Evolutionary conservation across 2,329 filamentous ascomycete species (phyloP).

Genomic region (Uncinocarpus reesii): DNA sequence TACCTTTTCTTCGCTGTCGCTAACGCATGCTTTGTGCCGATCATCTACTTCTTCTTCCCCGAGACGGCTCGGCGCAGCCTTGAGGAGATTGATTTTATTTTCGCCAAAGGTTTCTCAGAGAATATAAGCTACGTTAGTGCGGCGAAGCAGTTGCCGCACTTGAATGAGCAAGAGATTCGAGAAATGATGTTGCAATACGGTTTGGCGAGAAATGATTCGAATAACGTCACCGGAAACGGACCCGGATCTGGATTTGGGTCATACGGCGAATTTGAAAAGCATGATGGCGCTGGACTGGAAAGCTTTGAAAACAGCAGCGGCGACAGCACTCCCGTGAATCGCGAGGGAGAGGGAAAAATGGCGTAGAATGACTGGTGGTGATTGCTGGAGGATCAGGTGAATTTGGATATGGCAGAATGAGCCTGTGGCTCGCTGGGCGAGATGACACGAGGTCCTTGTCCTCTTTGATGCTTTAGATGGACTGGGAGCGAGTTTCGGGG

Average conservation of each 20-base stretch:
- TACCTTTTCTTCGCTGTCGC: conserved; percentile 34
- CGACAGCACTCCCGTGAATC: not conserved
- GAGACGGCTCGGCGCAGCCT: conserved; percentile 44
- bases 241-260: not conserved
- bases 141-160: conserved; percentile 1
- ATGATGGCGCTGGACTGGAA: not conserved
- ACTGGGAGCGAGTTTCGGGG: too few species aligned
- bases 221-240: not conserved
- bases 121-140: conserved; percentile 16
- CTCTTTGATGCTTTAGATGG: not conserved
- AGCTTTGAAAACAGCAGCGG: not conserved
- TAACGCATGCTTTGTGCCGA: conserved; percentile 32
- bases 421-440: not conserved
- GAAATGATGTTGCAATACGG: conserved; percentile 7
- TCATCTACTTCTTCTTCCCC: conserved; percentile 42
- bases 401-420: not conserved
- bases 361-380: not conserved
- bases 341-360: conserved; percentile 1
- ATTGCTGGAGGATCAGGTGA: not conserved
- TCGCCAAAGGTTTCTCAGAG: conserved; percentile 23
- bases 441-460: not conserved
- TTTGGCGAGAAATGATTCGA: conserved; percentile 1
- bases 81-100: conserved; percentile 22
- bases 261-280: not conserved
- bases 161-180: conserved; percentile 16